A percentile compares a stretch with the other conserved stretches of the same genome.
phyloP scores from a whole-genome alignment of 345 rosid genomes.

The Gossypium ekmanianum region DNA sequence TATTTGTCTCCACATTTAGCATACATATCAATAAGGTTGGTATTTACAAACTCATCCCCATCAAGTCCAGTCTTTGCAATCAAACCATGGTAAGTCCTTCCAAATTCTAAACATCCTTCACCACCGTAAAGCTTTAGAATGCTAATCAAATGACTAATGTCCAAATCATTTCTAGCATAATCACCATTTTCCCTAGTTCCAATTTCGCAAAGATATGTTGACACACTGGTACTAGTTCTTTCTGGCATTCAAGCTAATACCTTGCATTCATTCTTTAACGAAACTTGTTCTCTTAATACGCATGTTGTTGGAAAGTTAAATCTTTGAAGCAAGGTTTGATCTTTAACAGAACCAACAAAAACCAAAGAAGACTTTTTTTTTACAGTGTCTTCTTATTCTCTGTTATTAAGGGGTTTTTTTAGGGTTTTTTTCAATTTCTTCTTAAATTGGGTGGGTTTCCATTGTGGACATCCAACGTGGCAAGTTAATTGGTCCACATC shows the following conservation, averaged over 20 bases:
- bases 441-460: no score
- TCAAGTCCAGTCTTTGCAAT: constrained; percentile 16
- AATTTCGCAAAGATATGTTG: not conserved
- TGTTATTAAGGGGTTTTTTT: no score
- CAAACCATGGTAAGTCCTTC: constrained; percentile 21
- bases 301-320: not conserved
- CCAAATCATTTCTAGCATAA: constrained; percentile 1
- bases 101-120: constrained; percentile 22
- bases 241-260: constrained; percentile 23
- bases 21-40: constrained; percentile 30
- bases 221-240: not conserved
- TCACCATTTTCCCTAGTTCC: not conserved
- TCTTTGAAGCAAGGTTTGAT: not conserved
- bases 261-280: not conserved
- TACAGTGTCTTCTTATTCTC: no score
- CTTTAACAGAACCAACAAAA: not conserved
- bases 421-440: no score
- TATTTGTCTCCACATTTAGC: constrained; percentile 26
- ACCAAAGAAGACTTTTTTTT: not conserved
- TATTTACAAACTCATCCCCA: constrained; percentile 23
- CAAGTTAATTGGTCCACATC: no score
- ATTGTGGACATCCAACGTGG: no score
- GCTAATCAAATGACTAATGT: constrained; percentile 10
- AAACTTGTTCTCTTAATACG: not conserved
- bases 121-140: constrained; percentile 15